phyloP scores from a whole-genome alignment of 2,329 filamentous ascomycete species.

The Calonectria ilicicola region DNA sequence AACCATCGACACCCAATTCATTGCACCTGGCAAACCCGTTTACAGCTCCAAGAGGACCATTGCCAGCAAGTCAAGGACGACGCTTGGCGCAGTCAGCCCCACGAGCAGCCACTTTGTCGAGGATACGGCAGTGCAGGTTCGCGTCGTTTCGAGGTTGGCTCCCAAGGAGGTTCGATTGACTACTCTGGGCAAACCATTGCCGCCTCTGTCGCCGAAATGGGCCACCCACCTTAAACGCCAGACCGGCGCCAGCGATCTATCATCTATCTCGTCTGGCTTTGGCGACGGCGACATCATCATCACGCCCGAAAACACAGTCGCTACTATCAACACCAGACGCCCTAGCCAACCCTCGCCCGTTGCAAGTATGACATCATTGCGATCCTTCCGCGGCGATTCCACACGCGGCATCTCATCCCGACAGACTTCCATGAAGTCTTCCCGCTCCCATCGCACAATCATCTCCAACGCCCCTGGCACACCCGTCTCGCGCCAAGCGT shows the following conservation, averaged over 20 bases:
- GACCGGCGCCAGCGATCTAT: slow-evolving; percentile 63
- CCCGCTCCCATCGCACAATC: neutral
- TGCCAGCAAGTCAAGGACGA: slow-evolving; percentile 24
- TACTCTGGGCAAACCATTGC: slow-evolving; percentile 28
- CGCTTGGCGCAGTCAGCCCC: slow-evolving; percentile 34
- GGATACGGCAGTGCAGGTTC: slow-evolving; percentile 33
- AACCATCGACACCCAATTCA: slow-evolving; percentile 39
- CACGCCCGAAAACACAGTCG: slow-evolving; percentile 46
- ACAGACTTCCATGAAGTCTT: slow-evolving; percentile 5
- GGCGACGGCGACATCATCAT: slow-evolving; percentile 71
- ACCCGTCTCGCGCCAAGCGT: neutral
- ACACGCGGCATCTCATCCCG: slow-evolving; percentile 46
- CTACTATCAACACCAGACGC: slow-evolving; percentile 27
- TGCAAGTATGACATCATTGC: slow-evolving; percentile 28
- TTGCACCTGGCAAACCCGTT: slow-evolving; percentile 35
- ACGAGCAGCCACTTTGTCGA: slow-evolving; percentile 40
- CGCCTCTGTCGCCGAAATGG: slow-evolving; percentile 25
- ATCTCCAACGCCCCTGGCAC: neutral
- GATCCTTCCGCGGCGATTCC: slow-evolving; percentile 23
- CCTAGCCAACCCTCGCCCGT: slow-evolving; percentile 27
- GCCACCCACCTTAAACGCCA: slow-evolving; percentile 29
- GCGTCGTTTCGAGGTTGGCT: slow-evolving; percentile 35
- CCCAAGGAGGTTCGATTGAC: slow-evolving; percentile 28
- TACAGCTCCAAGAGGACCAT: slow-evolving; percentile 30
- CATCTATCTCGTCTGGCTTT: slow-evolving; percentile 74